A percentile compares a stretch with the other conserved stretches of the same genome.
phyloP scores from a whole-genome alignment of 345 rosid species.

The Syzygium oleosum region DNA sequence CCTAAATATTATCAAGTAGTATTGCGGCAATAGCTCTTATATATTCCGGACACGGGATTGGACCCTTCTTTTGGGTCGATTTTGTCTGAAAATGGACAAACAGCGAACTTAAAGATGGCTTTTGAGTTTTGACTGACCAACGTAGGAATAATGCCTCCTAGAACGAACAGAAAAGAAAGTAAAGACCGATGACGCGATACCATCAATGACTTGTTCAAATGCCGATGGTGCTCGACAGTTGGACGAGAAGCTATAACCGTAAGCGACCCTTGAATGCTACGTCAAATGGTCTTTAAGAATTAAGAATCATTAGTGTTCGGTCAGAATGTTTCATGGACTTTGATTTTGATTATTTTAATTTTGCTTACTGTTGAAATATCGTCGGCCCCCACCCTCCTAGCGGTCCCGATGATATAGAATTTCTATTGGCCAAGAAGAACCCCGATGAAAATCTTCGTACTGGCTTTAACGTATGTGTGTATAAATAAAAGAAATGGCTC shows the following conservation, averaged over 20 bases:
- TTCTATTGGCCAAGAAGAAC: background rate
- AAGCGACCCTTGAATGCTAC: background rate
- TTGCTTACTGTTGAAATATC: background rate
- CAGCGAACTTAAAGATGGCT: background rate
- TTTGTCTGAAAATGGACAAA: background rate
- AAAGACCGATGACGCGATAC: background rate
- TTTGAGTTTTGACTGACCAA: background rate
- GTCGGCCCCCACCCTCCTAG: background rate
- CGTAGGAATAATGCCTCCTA: background rate
- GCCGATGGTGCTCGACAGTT: background rate
- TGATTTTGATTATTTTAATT: background rate
- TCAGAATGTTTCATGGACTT: background rate
- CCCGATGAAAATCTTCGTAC: background rate
- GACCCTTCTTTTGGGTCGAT: background rate
- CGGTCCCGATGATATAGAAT: background rate
- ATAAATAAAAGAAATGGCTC: background rate
- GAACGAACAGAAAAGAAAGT: background rate
- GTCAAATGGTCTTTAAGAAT: background rate
- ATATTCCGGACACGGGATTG: background rate
- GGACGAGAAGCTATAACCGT: background rate
- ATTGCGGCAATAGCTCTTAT: background rate
- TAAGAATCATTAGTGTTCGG: background rate
- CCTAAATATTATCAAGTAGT: background rate
- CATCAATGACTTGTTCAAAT: background rate
- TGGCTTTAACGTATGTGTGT: background rate